phyloP scores from a whole-genome alignment of 1,284 basidiomycete genomes.

The Boletus subluridellus region DNA sequence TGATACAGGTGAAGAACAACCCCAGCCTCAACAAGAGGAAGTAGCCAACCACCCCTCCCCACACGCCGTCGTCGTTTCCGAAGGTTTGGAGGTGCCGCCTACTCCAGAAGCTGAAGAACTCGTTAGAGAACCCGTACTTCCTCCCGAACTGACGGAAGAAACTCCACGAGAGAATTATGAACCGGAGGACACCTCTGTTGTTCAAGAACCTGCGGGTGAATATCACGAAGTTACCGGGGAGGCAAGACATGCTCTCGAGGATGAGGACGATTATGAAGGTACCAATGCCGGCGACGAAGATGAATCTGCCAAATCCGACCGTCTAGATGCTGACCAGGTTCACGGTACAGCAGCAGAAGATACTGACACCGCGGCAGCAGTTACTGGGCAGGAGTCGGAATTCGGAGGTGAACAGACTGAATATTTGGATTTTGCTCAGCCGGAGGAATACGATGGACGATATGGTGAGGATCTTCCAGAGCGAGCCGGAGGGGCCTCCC shows the following conservation, averaged over 20 bases:
- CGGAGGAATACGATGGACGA: conserved; percentile 33
- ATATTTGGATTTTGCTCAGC: conserved; percentile 27
- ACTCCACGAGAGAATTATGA: conserved; percentile 5
- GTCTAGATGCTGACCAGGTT: conserved; percentile 34
- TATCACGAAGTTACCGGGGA: conserved; percentile 18
- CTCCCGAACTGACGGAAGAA: conserved; percentile 8
- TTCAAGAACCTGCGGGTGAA: conserved; percentile 10
- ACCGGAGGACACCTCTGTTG: neutral
- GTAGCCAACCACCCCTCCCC: neutral
- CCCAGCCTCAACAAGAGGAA: conserved; percentile 7
- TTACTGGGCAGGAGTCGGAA: conserved; percentile 11
- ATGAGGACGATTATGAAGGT: conserved; percentile 25
- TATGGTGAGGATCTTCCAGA: conserved; percentile 33
- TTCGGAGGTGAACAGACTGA: conserved; percentile 32
- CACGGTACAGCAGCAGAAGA: conserved; percentile 24
- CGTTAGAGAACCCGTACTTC: conserved; percentile 8
- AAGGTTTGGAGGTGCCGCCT: conserved; percentile 1
- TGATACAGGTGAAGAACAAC: conserved; percentile 10
- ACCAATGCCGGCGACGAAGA: conserved; percentile 23
- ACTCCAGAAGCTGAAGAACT: conserved; percentile 19
- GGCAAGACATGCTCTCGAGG: conserved; percentile 14
- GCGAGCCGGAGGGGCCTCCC: conserved; percentile 8
- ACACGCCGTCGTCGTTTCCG: neutral
- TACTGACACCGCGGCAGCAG: conserved; percentile 13
- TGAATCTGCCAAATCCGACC: conserved; percentile 18